Evolutionary conservation across 2,329 filamentous ascomycete genomes (phyloP), one percentile per base, ranked within the genome.

Genomic region (Dactylellina sp.): DNA sequence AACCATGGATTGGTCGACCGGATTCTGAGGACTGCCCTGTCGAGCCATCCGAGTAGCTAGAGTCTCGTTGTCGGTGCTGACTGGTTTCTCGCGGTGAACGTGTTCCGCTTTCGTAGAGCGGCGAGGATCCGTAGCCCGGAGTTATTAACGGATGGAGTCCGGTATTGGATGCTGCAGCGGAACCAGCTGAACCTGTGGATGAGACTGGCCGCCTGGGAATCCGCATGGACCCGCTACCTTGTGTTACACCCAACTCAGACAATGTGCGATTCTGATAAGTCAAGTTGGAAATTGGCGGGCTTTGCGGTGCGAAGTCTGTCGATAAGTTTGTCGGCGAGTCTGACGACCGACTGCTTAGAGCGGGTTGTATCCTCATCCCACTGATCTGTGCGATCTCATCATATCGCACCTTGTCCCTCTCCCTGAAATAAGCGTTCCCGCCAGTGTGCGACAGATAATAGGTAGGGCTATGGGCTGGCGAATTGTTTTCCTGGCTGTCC

Each of bases 281-380:
- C 25, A 65, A 14, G 28, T 25, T 16, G 4, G 49, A 28, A 2
- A 18, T 44, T 7, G 68, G 61, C 39, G 68, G 68, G 14, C 68
- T 72, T n/a, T 72, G 53, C 11, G 68, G 68, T 9, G 60, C 44
- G 28, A 65, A 72, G 20, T 72, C 68, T 12, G 68, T 18, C 18
- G 68, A 72, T 14, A 65, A 18, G 22, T 72, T 72, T 20, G 68
- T 72, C 46, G 68, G 68, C 24, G 68, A 72, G 52, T 72, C 68
- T 14, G 68, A 64, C 9, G 68, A 65, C 18, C 60, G 46, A 18
- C 53, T 72, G 20, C 68, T 72, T 32, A 56, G 24, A 7, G 68
- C 56, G 1, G 60, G 60, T 14, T 72, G 68, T 53, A 72, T 72
- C 52, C 68, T 72, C 60, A 65, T 64, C 25, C 68, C 68, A 37